Percentiles rank a stretch among this genome's conserved stretches.
These are phyloP conservation scores for Flaveria bidentis DNA, from an alignment of 129 eudicot species.

Conservation along the genomic window DNA sequence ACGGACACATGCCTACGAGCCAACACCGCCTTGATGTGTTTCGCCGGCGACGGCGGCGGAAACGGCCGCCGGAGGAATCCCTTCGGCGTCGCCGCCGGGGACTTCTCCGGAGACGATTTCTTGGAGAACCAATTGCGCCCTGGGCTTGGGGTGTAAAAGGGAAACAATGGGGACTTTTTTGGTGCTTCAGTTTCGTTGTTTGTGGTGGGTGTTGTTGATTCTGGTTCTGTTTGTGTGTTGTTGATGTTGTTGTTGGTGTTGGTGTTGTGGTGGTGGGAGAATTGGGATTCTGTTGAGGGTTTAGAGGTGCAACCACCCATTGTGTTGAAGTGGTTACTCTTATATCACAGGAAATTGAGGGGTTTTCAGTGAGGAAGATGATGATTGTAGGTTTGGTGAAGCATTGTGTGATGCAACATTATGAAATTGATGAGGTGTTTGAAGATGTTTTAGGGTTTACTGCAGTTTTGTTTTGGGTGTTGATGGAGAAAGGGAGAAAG, in stretches of 20 bases:
- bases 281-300: slow-evolving; percentile 46
- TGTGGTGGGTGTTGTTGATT: not conserved
- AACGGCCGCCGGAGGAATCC: slow-evolving; percentile 69
- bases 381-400: not conserved
- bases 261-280: slow-evolving; percentile 35
- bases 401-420: not conserved
- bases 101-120: slow-evolving; percentile 64
- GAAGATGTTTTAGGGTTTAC: slow-evolving; percentile 40
- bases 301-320: slow-evolving; percentile 68
- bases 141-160: slow-evolving; percentile 89
- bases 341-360: not conserved
- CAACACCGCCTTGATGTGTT: slow-evolving; percentile 67
- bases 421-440: slow-evolving; percentile 13
- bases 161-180: slow-evolving; percentile 60
- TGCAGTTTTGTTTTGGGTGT: slow-evolving; percentile 32
- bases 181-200: not conserved
- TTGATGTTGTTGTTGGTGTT: too few relatives aligned
- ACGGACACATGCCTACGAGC: slow-evolving; percentile 75
- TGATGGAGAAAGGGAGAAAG: slow-evolving; percentile 5
- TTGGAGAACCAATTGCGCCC: slow-evolving; percentile 71
- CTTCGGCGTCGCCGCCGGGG: slow-evolving; percentile 73
- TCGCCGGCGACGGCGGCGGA: slow-evolving; percentile 96
- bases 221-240: too few relatives aligned
- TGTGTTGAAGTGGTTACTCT: not conserved
- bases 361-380: not conserved